These are phyloP conservation scores for Leishmania aethiopica DNA, from an alignment of 208 protist species.

Conservation along the genomic window DNA sequence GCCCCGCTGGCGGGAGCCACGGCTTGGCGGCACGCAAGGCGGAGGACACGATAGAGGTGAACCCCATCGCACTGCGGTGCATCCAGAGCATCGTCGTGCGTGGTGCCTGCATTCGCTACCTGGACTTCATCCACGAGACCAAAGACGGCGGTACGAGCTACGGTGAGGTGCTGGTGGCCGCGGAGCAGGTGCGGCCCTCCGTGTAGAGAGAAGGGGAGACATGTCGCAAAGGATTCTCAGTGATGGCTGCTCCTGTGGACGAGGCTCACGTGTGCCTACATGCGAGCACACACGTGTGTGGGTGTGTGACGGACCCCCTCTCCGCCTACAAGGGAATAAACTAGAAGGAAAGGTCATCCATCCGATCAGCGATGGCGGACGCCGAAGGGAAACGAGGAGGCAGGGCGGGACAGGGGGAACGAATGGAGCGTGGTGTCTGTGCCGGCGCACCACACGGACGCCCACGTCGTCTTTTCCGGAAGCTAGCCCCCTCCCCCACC, in stretches of 20 bases:
- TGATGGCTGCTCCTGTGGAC: background rate
- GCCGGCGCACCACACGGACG: background rate
- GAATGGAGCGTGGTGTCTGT: background rate
- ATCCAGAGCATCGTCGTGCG: constrained; percentile 66
- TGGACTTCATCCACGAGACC: constrained; percentile 71
- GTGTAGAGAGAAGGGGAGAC: background rate
- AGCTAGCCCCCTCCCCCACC: background rate
- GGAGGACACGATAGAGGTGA: constrained; percentile 32
- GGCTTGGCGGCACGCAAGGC: background rate
- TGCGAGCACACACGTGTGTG: background rate
- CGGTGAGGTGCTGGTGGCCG: constrained; percentile 47
- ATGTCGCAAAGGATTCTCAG: background rate
- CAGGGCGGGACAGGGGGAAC: background rate
- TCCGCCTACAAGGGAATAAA: background rate
- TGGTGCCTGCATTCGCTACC: constrained; percentile 59
- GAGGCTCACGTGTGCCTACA: background rate
- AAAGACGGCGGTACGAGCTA: constrained; percentile 43
- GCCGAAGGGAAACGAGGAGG: background rate
- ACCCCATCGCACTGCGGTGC: constrained; percentile 60
- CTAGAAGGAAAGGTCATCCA: background rate
- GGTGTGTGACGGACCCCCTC: background rate
- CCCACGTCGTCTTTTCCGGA: background rate
- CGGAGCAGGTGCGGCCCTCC: constrained; percentile 30
- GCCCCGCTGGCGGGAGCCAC: background rate
- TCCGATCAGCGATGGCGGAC: background rate